Evolutionary conservation across 345 rosid species (phyloP), one percentile per base, ranked within the genome.

Genomic region (Aegle marmelos): DNA sequence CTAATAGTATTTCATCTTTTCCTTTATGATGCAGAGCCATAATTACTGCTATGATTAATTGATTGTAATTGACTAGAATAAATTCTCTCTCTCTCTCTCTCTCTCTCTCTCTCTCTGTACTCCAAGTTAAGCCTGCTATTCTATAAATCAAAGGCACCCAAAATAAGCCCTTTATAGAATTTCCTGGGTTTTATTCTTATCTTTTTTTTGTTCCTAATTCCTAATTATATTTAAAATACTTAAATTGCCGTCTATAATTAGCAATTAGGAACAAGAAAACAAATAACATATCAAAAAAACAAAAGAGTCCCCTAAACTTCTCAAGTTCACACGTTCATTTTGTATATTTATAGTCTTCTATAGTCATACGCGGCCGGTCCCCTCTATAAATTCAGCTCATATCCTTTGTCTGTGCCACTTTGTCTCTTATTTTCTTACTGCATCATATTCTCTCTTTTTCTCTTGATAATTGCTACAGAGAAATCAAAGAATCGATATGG

Each of bases 401-500:
- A 11, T 45, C 13, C 11, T 3, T 14, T 13, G 17, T 45, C 50
- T 17, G 50, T 45, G 1, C 28, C 61, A 21, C 37, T 6, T 9
- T 66, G n/a, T 17, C 37, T 66, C 24, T 3, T 66, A 53, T n/a
- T 50, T 22, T 33, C 64, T 53, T 50, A 17, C 78, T 10, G 28
- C 54, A 27, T 28, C 25, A 41, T 17, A 4, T 33, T 67, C 63
- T 72, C 70, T 77, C 27, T 50, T 77, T 24, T 50, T 21, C 73
- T 67, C 24, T 54, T 57, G 57, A 53, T 53, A 53, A 16, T 53
- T 53, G 7, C 56, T 14, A 13, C 54, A n/a, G 39, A 17, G 45
- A 39, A 45, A 39, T 16, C 76, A 65, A 70, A 73, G 61, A 45
- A 54, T 13, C 27, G 37, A 48, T 5, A 71, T 87, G 92, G 76